These are phyloP conservation scores for Starmerella roubikii DNA, from an alignment of 805 yeast species.

Conservation along the genomic window DNA sequence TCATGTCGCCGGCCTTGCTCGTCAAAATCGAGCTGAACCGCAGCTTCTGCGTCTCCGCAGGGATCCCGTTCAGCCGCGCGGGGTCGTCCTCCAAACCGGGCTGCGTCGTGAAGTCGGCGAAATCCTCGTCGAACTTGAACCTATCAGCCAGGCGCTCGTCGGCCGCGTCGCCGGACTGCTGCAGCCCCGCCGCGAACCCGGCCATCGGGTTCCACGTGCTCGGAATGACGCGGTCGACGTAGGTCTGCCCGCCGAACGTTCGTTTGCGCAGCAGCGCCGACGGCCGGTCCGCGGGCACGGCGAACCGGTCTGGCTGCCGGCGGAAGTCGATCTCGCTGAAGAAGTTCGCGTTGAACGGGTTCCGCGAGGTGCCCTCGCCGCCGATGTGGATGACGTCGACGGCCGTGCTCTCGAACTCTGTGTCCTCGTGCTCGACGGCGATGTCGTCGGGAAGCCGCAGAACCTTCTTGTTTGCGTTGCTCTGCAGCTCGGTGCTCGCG, in stretches of 20 bases:
- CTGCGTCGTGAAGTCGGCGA: slow-evolving; percentile 8
- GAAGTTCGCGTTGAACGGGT: not conserved
- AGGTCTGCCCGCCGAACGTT: slow-evolving; percentile 1
- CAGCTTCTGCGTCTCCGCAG: slow-evolving; percentile 75
- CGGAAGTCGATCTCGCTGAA: slow-evolving; percentile 12
- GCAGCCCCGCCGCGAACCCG: slow-evolving; percentile 4
- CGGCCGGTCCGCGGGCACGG: slow-evolving; percentile 6
- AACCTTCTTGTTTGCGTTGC: too few species aligned
- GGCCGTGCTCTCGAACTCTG: not conserved
- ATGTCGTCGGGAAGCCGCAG: not conserved
- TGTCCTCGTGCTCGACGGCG: not conserved
- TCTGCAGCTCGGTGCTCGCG: slow-evolving; percentile 6
- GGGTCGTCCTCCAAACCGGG: slow-evolving; percentile 47
- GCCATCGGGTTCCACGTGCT: slow-evolving; percentile 1
- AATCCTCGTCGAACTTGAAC: slow-evolving; percentile 56
- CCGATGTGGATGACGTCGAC: slow-evolving; percentile 3
- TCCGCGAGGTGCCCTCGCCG: not conserved
- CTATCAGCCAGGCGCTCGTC: slow-evolving; percentile 39
- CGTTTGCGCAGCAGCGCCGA: slow-evolving; percentile 6
- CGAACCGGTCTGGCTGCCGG: slow-evolving; percentile 7
- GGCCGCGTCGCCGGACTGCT: slow-evolving; percentile 21
- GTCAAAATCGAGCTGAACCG: slow-evolving; percentile 85
- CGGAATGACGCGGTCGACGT: slow-evolving; percentile 11
- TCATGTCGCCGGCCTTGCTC: slow-evolving; percentile 70
- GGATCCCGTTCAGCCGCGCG: slow-evolving; percentile 64